Evolutionary conservation across 306 rosid genomes (phyloP), one percentile per base, ranked within the genome.

Genomic region (Fagus sylvatica): DNA sequence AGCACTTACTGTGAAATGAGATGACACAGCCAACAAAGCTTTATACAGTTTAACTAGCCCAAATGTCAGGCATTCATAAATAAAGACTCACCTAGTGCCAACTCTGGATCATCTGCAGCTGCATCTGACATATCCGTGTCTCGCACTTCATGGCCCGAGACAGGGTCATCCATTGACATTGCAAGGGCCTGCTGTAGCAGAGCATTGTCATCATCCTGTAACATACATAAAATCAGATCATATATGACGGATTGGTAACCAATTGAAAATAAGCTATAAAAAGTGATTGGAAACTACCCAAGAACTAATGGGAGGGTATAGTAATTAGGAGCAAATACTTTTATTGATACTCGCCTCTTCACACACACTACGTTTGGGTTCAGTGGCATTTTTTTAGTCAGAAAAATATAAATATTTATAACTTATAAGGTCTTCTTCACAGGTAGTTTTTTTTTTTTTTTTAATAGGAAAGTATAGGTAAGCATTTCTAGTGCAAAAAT

Each of bases 141-240:
- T 86, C 76, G 91, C 32, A 54, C 57, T 64, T 96, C 99, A 33
- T 84, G 82, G 80, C 74, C 77, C 53, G 84, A 70, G 39, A 88
- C 83, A 56, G 99, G 96, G 54, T 91, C 97, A 79, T 96, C 96
- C 99, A 96, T 93, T 12, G 98, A 96, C 99, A 96, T 96, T 39
- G 98, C 97, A 87, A 96, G 99, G 34, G 99, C 99, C 87, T 91
- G 96, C 84, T 91, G 96, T 68, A 96, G 94, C 51, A 96, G 90
- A 74, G 98, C 96, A 82, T 87, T 96, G 74, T 96, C 99, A 64
- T 84, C 92, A 60, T 88, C 90, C 92, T 88, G 84, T 79, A 36
- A 79, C 42, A 54, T 42, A 41, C 2, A 53, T 56, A 57, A 49
- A 59, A 51, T 64, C 43, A 82, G 75, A 53, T 42, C 46, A 53